Percentiles rank a stretch among this genome's conserved stretches.
Conservation (phyloP, 2,329 filamentous ascomycete genomes). For the Trichoderma lentiforme region DNA sequence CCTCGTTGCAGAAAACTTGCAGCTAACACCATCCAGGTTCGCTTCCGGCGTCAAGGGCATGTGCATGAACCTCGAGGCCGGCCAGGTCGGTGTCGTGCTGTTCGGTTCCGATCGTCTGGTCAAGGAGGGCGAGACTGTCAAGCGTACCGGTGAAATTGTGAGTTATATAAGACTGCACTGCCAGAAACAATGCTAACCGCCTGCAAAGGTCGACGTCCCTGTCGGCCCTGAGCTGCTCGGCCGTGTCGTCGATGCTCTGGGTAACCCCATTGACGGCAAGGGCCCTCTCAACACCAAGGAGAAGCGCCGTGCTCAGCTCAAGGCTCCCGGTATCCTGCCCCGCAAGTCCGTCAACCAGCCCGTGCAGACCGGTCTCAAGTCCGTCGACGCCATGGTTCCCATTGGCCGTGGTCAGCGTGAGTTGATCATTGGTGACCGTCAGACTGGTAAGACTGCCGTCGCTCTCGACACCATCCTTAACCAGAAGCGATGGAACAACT, state of each 20-base stretch:
- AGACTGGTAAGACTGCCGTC: conserved; percentile 99
- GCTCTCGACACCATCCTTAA: conserved; percentile 97
- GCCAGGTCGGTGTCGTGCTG: conserved; percentile 99
- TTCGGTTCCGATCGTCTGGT: conserved; percentile 99
- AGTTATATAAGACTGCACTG: conserved; percentile 39
- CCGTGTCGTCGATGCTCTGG: conserved; percentile 96
- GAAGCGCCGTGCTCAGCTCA: conserved; percentile 95
- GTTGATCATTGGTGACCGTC: conserved; percentile 99
- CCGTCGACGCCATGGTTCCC: conserved; percentile 98
- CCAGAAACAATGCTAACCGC: conserved; percentile 25
- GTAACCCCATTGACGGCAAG: conserved; percentile 99
- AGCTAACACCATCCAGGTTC: conserved; percentile 63
- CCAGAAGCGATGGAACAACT: conserved; percentile 97
- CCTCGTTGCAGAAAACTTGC: background rate
- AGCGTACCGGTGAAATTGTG: conserved; percentile 99
- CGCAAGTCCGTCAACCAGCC: conserved; percentile 97
- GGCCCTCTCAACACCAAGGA: conserved; percentile 89
- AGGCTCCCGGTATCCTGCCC: conserved; percentile 97
- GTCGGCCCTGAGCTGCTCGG: conserved; percentile 91
- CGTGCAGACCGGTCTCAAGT: conserved; percentile 99
- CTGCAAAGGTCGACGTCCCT: conserved; percentile 83
- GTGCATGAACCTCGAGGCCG: conserved; percentile 99
- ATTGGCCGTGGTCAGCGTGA: conserved; percentile 99
- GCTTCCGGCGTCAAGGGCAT: conserved; percentile 99
- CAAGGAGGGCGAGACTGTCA: conserved; percentile 98